Evolutionary conservation across 2,329 filamentous ascomycete species (phyloP).

Genomic region (Calonectria pauciramosa): DNA sequence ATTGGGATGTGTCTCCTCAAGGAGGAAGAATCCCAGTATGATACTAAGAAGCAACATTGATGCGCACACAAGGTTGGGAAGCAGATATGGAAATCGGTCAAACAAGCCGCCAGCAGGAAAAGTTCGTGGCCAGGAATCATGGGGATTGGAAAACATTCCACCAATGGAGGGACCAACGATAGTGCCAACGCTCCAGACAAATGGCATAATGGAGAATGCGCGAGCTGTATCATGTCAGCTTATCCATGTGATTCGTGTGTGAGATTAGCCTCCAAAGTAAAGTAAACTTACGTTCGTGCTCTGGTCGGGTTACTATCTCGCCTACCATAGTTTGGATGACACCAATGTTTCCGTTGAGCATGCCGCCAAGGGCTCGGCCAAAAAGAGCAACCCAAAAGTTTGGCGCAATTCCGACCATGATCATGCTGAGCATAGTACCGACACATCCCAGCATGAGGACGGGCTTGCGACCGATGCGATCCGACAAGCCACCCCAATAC

Average conservation of each 20-base stretch:
- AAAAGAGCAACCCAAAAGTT: slow-evolving; percentile 88
- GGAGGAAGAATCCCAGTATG: slow-evolving; percentile 81
- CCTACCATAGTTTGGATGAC: slow-evolving; percentile 95
- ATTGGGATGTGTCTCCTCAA: slow-evolving; percentile 92
- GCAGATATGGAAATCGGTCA: slow-evolving; percentile 84
- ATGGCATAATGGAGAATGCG: slow-evolving; percentile 93
- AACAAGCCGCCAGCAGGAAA: slow-evolving; percentile 81
- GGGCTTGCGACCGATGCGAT: slow-evolving; percentile 87
- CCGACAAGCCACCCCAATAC: slow-evolving; percentile 88
- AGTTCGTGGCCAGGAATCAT: slow-evolving; percentile 76
- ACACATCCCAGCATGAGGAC: slow-evolving; percentile 84
- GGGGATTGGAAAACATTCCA: slow-evolving; percentile 86
- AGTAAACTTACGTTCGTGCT: slow-evolving; percentile 84
- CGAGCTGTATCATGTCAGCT: slow-evolving; percentile 66
- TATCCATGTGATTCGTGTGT: background rate
- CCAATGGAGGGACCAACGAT: slow-evolving; percentile 92
- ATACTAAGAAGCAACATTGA: slow-evolving; percentile 83
- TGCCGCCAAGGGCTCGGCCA: slow-evolving; percentile 82
- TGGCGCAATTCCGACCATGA: slow-evolving; percentile 85
- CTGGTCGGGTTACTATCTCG: slow-evolving; percentile 85
- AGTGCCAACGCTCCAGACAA: slow-evolving; percentile 92
- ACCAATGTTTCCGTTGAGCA: slow-evolving; percentile 92
- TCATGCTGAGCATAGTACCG: slow-evolving; percentile 85
- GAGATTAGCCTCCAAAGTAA: background rate
- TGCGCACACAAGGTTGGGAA: slow-evolving; percentile 91